phyloP scores from a whole-genome alignment of 164 flowering plant species.

The Sextonia rubra region DNA sequence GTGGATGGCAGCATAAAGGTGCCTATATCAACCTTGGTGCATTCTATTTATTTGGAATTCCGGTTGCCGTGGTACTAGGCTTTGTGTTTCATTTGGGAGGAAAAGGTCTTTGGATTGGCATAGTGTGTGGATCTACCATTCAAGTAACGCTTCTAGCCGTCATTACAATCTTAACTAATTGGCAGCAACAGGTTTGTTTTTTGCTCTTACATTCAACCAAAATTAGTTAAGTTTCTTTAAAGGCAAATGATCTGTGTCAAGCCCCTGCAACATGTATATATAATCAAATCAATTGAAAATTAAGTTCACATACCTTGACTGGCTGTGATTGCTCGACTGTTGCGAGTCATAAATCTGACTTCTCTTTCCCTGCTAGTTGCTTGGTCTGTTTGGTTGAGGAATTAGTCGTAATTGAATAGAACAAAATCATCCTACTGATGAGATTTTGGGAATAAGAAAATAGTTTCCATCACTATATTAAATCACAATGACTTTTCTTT shows the following conservation, averaged over 20 bases:
- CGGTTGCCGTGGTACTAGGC: conserved; percentile 42
- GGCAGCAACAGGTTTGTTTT: conserved; percentile 54
- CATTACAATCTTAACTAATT: conserved; percentile 50
- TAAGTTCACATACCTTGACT: too few relatives aligned
- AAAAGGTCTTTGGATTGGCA: conserved; percentile 79
- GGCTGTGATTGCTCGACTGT: not conserved
- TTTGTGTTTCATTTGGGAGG: conserved; percentile 46
- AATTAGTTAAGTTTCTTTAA: too few relatives aligned
- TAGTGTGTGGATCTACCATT: conserved; percentile 40
- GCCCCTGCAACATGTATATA: too few relatives aligned
- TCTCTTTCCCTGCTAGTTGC: too few relatives aligned
- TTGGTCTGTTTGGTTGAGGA: too few relatives aligned
- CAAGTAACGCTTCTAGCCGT: conserved; percentile 41
- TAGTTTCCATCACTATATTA: too few relatives aligned
- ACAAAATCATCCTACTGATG: not conserved
- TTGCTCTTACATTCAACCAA: too few relatives aligned
- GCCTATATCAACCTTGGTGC: conserved; percentile 70
- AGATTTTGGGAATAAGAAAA: not conserved
- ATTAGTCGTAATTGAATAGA: too few relatives aligned
- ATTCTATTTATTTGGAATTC: conserved; percentile 64
- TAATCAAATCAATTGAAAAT: not conserved
- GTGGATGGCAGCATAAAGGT: conserved; percentile 83
- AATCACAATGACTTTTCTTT: too few relatives aligned
- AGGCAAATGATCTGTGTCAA: too few relatives aligned
- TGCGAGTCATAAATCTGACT: too few relatives aligned